Base-by-base conservation (phyloP, 352 stramenopile genomes). In the Phytophthora melonis region DNA sequence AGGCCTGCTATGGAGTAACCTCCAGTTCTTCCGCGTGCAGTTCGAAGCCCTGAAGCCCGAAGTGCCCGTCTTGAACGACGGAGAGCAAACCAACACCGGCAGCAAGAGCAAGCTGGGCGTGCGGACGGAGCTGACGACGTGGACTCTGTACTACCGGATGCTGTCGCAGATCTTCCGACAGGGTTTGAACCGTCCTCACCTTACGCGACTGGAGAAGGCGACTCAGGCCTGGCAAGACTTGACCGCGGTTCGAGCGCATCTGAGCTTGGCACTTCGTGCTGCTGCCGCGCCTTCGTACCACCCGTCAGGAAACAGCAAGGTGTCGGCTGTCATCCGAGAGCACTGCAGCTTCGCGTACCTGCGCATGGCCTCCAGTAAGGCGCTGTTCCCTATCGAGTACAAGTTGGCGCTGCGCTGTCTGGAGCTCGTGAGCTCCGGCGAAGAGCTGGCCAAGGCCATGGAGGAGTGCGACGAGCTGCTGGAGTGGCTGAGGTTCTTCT, bases 401-500 rank as follows among this genome's bases (percentile, higher is more conserved):
- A 88, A 91, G 61, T 54, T 96, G 5, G 82, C 75, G 6, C 50
- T 93, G 19, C 55, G 52, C 6, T 88, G 74, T 71, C 73, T 84
- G 4, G 77, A 83, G 65, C 71, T 88, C 1, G 58, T 87, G 7
- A 67, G 77, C 43, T 49, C 54, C n/a, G 76, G 58, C 1, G 59
- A 88, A 14, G 66, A 86, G 6, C 23, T 84, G 23, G 62, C 72
- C 9, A 64, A 73, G 32, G 66, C 58, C 27, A 75, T 83, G 16
- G 57, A 76, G 13, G 75, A 77, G 7, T 86, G 70, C 49, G 63
- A 83, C 1, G 61, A 81, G 30, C 23, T 87, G 11, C 21, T 87
- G 18, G 70, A 81, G 18, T 90, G 82, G 75, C 70, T 96, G 34
- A 70, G 75, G 3, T 87, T 93, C 66, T 93, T 94, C 54, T 94